A percentile compares a stretch with the other conserved stretches of the same genome.
Evolutionary conservation across 176 grass and related monocot species (phyloP).

Genomic region (Lolium perenne): DNA sequence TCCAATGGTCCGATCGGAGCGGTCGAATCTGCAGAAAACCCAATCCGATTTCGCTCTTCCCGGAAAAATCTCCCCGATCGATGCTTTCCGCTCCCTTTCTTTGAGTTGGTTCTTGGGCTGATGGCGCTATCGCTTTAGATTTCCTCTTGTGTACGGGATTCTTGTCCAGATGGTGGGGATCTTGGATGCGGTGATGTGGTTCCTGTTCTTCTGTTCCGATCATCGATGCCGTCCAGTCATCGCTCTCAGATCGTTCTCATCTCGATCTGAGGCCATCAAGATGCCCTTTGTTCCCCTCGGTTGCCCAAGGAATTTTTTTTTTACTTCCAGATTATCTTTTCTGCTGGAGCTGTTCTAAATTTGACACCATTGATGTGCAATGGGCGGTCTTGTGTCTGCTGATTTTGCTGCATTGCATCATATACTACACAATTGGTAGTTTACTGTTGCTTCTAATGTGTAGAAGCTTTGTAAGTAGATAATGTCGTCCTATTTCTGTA

Average conservation of each 20-base stretch:
- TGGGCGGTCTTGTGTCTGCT: background rate
- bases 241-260: conserved; percentile 13
- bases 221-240: background rate
- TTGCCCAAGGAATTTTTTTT: background rate
- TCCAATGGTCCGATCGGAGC: background rate
- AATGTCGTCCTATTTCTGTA: background rate
- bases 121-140: background rate
- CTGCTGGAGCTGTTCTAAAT: background rate
- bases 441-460: background rate
- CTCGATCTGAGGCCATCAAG: background rate
- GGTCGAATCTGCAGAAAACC: background rate
- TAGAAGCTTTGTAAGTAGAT: background rate
- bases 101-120: background rate
- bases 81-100: background rate
- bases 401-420: conserved; percentile 40
- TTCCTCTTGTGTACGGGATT: background rate
- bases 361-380: background rate
- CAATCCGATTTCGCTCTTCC: background rate
- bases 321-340: background rate
- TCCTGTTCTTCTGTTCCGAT: background rate
- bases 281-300: background rate
- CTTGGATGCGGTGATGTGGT: background rate
- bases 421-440: background rate
- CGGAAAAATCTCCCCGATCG: background rate
- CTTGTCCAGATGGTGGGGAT: conserved; percentile 18